Evolutionary conservation across 352 stramenopile genomes (phyloP), one percentile per base, ranked within the genome.

Genomic region (Pythium aquatile): DNA sequence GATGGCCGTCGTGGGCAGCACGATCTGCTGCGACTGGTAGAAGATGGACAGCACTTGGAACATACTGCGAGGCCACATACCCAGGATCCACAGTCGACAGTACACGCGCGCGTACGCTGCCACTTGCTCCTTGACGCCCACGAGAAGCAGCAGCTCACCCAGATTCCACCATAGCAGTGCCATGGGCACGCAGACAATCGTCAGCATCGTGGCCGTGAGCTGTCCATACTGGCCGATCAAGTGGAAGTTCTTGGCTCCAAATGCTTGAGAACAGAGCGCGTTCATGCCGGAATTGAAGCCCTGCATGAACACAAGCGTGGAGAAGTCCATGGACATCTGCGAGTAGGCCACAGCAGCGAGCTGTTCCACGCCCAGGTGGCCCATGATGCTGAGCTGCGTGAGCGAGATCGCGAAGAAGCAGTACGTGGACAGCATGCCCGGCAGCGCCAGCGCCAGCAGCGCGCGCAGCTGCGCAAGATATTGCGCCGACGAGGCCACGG

Each of bases 11-110:
- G 82, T 88, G 32, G 85, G 87, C n/a, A 91, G 57, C 29, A 94
- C 83, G 53, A 93, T 87, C 58, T 90, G 81, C 65, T 94, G 88
- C 52, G 85, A 78, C 60, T 94, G 79, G 66, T 94, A 93, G 69
- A 87, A 97, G 51, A 77, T 82, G 24, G 76, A 77, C 24, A 95
- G 68, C 60, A 86, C 76, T 55, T 90, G 82, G 60, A 90, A 93
- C 74, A 91, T 88, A 56, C 79, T 82, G 58, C 83, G 82, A n/a
- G 87, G 87, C 79, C 78, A 93, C 35, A 96, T 72, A 61, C 80
- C 79, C 8, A 94, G 65, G 30, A 92, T 76, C 40, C 77, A 92
- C 10, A 88, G 63, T 2, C 84, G 75, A 39, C 75, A 83, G 69
- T 93, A 96, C 47, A 79, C 47, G 9, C 72, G 68, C 9, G 85